Percentiles rank a stretch among this genome's conserved stretches.
Evolutionary conservation across 2,329 filamentous ascomycete species (phyloP).

Genomic region (Harringtonia aguacate): DNA sequence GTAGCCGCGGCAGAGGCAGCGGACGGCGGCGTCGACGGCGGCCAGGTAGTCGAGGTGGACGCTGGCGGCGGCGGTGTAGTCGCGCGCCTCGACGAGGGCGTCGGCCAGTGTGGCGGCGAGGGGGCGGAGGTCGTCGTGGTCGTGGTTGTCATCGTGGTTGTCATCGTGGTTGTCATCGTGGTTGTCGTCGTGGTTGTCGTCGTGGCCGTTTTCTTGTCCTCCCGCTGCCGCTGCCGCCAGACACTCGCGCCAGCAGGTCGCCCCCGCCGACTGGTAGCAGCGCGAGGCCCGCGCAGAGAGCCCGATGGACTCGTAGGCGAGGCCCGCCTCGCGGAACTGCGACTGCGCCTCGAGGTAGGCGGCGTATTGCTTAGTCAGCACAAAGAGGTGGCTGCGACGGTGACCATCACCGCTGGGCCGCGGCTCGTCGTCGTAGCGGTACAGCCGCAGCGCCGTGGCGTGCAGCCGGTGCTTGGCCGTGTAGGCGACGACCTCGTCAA

Average conservation of each 20-base stretch:
- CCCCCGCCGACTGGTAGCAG: slow-evolving; percentile 46
- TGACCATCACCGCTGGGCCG: slow-evolving; percentile 15
- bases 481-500: slow-evolving; percentile 71
- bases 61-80: slow-evolving; percentile 68
- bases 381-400: too few species aligned
- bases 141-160: too few species aligned
- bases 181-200: too few species aligned
- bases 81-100: slow-evolving; percentile 71
- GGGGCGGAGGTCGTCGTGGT: slow-evolving; percentile 47
- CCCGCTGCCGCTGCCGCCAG: too few species aligned
- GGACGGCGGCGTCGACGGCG: slow-evolving; percentile 57
- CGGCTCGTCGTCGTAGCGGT: slow-evolving; percentile 64
- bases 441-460: slow-evolving; percentile 63
- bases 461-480: slow-evolving; percentile 72
- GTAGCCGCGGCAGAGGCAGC: slow-evolving; percentile 77
- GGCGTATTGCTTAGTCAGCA: slow-evolving; percentile 71
- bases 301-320: slow-evolving; percentile 76
- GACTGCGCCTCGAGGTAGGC: slow-evolving; percentile 64
- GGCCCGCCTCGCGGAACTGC: slow-evolving; percentile 73
- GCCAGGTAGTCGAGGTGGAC: slow-evolving; percentile 74
- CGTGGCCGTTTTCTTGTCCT: too few species aligned
- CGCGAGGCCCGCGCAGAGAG: slow-evolving; percentile 19
- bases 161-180: too few species aligned
- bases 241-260: slow-evolving; percentile 76
- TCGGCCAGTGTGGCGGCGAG: slow-evolving; percentile 70